Base-by-base conservation (phyloP, 768 basidiomycete species). In the Tylopilus rubrobrunneus region DNA sequence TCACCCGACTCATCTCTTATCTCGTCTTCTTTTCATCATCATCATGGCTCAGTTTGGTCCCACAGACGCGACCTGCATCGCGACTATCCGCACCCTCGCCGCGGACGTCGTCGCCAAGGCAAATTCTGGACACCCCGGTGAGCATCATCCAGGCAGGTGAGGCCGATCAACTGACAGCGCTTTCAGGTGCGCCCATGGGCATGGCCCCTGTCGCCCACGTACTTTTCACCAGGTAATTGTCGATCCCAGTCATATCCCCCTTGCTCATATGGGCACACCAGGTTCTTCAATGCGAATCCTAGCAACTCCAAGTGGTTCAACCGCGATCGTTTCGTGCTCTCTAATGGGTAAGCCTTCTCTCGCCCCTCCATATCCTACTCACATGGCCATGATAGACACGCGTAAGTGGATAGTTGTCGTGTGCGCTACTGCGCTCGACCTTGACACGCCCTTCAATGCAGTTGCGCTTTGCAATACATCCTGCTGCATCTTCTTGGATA, bases 281-380 rank as follows among this genome's bases (percentile, higher is more conserved):
- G 89, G 19, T 91, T 93, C 80, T 71, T 97, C 75, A 89, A 88
- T 59, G 85, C 86, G 64, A 95, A 93, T 75, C 89, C 93, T 47
- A 85, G 85, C 71, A 87, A 80, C 76, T 84, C 93, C 40, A 86
- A 91, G 71, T 96, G 92, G 94, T 88, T 87, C 76, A 96, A 95
- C 75, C 87, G 95, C 56, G 94, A 97, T 78, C 87, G 94, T 73
- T 98, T 96, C 64, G 94, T 98, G 56, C 85, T 97, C 60, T 97
- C 94, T 60, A 96, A 96, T 67, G 93, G 93, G 84, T 93, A 72
- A 73, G 40, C n/a, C 21, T 47, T 39, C 53, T 25, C 29, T 37
- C 15, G 2, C 15, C 42, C 40, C 25, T 25, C 25, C 44, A 12
- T 55, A 59, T 28, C 9, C 55, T 47, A 53, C 49, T 52, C 41